A percentile compares a stretch with the other conserved stretches of the same genome.
phyloP scores from a whole-genome alignment of 768 basidiomycete genomes.

The Boletus subcaerulescens region DNA sequence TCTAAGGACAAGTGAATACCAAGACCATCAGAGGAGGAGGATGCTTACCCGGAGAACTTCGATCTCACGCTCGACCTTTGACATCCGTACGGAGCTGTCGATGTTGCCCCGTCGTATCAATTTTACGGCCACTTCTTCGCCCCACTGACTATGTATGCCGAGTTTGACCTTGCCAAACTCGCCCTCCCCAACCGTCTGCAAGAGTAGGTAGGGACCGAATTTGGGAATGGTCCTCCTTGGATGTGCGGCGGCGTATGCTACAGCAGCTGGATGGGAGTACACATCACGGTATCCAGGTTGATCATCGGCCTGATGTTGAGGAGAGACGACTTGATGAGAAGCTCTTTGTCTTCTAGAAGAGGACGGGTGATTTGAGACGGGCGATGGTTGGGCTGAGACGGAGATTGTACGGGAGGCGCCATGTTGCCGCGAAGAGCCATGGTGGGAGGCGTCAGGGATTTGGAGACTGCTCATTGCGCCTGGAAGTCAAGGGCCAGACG shows the following conservation, averaged over 20 bases:
- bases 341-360: constrained; percentile 61
- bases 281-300: constrained; percentile 62
- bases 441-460: constrained; percentile 42
- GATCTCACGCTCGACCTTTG: constrained; percentile 96
- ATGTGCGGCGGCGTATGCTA: constrained; percentile 79
- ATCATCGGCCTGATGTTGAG: constrained; percentile 44
- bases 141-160: constrained; percentile 90
- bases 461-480: constrained; percentile 37
- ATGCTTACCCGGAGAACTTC: constrained; percentile 85
- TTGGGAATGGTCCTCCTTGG: constrained; percentile 84
- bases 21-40: constrained; percentile 2
- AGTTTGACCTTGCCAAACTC: constrained; percentile 99
- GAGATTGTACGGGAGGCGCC: constrained; percentile 53
- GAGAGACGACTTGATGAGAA: constrained; percentile 66
- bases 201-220: constrained; percentile 92
- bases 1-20: constrained; percentile 45
- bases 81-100: constrained; percentile 80
- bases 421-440: constrained; percentile 46
- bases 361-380: constrained; percentile 39
- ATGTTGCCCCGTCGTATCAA: constrained; percentile 91
- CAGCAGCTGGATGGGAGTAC: constrained; percentile 80
- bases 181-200: constrained; percentile 97
- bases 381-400: constrained; percentile 51
- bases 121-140: constrained; percentile 98
- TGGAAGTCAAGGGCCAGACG: background rate